Evolutionary conservation across 495 filamentous ascomycete species (phyloP), one percentile per base, ranked within the genome.

Genomic region (Tuber indicum): DNA sequence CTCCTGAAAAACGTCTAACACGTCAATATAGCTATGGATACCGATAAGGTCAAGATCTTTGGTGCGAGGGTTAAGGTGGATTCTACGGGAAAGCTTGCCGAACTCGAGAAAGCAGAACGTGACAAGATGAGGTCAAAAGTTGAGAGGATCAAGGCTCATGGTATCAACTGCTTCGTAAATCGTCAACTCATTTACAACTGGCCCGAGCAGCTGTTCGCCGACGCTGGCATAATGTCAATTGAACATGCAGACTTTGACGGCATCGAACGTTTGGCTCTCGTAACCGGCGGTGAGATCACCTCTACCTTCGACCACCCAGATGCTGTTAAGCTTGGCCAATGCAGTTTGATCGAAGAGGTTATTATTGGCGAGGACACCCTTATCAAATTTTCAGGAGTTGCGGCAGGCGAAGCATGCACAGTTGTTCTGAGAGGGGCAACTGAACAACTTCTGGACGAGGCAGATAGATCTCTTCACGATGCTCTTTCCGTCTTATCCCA

Each of bases 121-220:
- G 95, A 98, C 83, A 99, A 98, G 91, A 99, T 99, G 96, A 96
- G 92, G 86, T 91, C 92, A 75, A 99, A 99, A 88, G 96, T 99
- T 66, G 96, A 99, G 82, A 94, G 91, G 83, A 99, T 99, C 87
- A 99, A 98, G 90, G 89, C 93, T 47, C 96, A 99, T 82, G 96
- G 96, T 62, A 97, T 99, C 87, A 99, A 99, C 89, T 98, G 96
- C 87, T 99, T 99, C 86, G 96, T 99, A 84, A 99, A 99, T 88
- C 89, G 96, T 77, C 96, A 99, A 84, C 89, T 99, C 70, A 99
- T 99, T 86, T 99, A 99, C 89, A 99, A 99, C 89, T 98, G 96
- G 95, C 96, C 96, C 47, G 96, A 99, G 85, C 96, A 98, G 86
- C 91, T 99, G 72, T 99, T 99, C 84, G 92, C 95, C 41, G 96